Evolutionary conservation across 129 eudicot genomes (phyloP).

Genomic region (Heracleum sosnowskyi): DNA sequence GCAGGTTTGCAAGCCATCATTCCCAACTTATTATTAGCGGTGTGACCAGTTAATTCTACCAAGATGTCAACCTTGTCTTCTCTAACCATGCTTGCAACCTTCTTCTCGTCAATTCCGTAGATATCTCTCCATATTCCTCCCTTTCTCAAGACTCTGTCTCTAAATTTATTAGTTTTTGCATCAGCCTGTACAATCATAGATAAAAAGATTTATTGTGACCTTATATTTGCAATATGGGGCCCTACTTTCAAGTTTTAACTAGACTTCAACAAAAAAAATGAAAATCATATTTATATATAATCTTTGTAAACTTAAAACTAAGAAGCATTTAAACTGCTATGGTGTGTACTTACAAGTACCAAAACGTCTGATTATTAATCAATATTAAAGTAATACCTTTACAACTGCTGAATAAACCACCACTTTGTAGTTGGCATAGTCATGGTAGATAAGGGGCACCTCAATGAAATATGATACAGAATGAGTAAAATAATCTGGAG

Average conservation of each 20-base stretch:
- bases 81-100: conserved; percentile 79
- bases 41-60: conserved; percentile 97
- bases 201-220: conserved; percentile 14
- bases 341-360: conserved; percentile 4
- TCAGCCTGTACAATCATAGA: conserved; percentile 63
- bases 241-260: neutral
- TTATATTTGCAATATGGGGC: neutral
- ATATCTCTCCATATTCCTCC: conserved; percentile 95
- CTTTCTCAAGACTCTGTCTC: conserved; percentile 72
- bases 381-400: conserved; percentile 44
- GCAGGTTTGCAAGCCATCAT: conserved; percentile 98
- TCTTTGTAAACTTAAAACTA: neutral
- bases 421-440: conserved; percentile 66
- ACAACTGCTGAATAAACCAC: conserved; percentile 95
- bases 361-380: neutral
- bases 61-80: conserved; percentile 93
- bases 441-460: conserved; percentile 80
- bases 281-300: neutral
- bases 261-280: neutral
- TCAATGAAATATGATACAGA: conserved; percentile 95
- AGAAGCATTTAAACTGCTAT: neutral
- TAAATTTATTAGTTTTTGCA: conserved; percentile 78
- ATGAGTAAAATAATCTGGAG: conserved; percentile 98
- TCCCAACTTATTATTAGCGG: conserved; percentile 95
- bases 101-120: conserved; percentile 94